Evolutionary conservation across 208 protist species (phyloP).

Genomic region (Trypanosoma boissoni): DNA sequence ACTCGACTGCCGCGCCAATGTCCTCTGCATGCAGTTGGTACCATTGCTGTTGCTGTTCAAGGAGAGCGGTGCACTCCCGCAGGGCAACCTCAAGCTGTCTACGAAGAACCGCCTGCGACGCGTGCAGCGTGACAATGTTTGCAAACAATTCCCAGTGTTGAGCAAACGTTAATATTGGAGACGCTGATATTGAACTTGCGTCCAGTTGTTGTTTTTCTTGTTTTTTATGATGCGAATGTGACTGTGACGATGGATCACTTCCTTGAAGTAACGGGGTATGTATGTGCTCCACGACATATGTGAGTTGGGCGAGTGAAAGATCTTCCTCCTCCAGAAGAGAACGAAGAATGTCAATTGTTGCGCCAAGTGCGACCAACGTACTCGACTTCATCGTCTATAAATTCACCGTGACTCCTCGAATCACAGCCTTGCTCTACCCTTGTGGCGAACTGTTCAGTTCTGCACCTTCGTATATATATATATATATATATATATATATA

Average conservation of each 20-base stretch:
- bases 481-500: conserved; percentile 10
- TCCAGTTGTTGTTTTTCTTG: neutral
- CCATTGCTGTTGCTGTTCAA: conserved; percentile 33
- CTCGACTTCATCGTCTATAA: neutral
- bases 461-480: neutral
- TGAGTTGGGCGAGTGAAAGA: conserved; percentile 40
- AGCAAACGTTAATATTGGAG: conserved; percentile 28
- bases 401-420: too few relatives aligned
- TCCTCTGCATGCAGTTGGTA: neutral
- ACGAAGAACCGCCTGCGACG: conserved; percentile 43
- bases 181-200: neutral
- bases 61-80: conserved; percentile 23
- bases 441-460: too few relatives aligned
- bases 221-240: neutral
- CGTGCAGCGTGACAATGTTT: conserved; percentile 58
- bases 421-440: too few relatives aligned
- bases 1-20: too few relatives aligned
- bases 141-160: conserved; percentile 75
- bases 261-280: conserved; percentile 35
- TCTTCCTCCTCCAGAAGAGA: conserved; percentile 65
- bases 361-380: conserved; percentile 15
- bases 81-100: conserved; percentile 38
- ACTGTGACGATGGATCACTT: conserved; percentile 8
- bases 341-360: conserved; percentile 50
- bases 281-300: conserved; percentile 69